Conservation (phyloP, 352 stramenopile species). For the Pythium grandisporangium region DNA sequence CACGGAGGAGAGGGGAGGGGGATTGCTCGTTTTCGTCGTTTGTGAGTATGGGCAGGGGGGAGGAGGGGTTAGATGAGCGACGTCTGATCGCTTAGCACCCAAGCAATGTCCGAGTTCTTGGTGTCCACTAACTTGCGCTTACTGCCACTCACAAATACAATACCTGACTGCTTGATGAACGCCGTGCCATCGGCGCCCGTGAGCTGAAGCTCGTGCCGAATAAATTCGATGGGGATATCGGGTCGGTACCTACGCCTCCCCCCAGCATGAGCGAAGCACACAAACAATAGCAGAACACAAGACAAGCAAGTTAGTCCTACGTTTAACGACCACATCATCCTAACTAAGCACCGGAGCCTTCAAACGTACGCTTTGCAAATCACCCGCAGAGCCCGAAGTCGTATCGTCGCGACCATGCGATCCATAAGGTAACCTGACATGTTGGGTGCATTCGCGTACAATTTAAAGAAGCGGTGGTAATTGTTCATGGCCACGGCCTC, state of each 20-base stretch:
- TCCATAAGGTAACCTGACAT: slow-evolving; percentile 89
- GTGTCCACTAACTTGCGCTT: slow-evolving; percentile 57
- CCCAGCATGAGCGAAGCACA: no score
- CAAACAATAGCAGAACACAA: slow-evolving; percentile 3
- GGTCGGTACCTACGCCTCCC: slow-evolving; percentile 63
- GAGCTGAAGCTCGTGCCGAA: slow-evolving; percentile 67
- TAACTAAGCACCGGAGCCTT: background rate
- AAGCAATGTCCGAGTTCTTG: slow-evolving; percentile 79
- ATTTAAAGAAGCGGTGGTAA: slow-evolving; percentile 85
- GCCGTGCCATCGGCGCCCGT: slow-evolving; percentile 52
- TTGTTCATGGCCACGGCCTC: slow-evolving; percentile 79
- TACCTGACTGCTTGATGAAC: slow-evolving; percentile 69
- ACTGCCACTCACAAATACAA: slow-evolving; percentile 56
- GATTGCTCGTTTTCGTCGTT: no score
- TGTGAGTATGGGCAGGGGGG: no score
- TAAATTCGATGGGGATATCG: slow-evolving; percentile 60
- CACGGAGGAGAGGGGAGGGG: no score
- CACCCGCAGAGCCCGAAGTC: slow-evolving; percentile 65
- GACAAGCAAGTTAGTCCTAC: no score
- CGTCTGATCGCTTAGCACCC: slow-evolving; percentile 67
- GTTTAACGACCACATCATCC: no score
- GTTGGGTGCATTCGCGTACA: slow-evolving; percentile 81
- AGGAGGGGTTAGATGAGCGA: slow-evolving; percentile 79
- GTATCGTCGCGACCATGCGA: slow-evolving; percentile 73
- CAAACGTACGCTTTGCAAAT: slow-evolving; percentile 86